Base-by-base conservation (phyloP, 2,329 filamentous ascomycete genomes). In the Cordyceps javanica region DNA sequence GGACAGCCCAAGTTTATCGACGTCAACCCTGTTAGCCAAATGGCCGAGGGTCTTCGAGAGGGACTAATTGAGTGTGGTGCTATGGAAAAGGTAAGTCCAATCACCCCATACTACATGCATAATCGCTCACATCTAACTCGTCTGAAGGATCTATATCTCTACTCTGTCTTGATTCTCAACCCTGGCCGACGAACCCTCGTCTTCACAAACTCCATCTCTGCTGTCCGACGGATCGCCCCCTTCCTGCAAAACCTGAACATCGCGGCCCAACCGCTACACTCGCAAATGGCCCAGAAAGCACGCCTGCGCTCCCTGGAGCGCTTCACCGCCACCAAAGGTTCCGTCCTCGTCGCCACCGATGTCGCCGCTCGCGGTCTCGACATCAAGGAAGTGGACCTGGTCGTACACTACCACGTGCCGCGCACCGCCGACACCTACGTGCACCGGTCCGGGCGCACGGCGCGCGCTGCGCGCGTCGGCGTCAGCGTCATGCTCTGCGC, bases 161-260 rank as follows among this genome's bases (percentile, higher is more conserved):
- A 99, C 73, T 82, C 91, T 0, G 78, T 96, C 9, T 80, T 97
- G 0, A 80, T 97, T 2, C 84, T 96, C 58, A 89, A 96, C 68
- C 86, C 90, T 1, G 87, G 87, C 49, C 82, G 87, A 38, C 88
- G 92, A 32, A 91, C 90, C 0, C 79, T 99, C 3, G 85, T 99
- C 49, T 99, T 99, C 71, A 91, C 92, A 28, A 99, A 99, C 75
- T 96, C 92, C 45, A 97, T 99, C 70, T 90, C 89, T 54, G 89
- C 93, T 3, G 93, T 96, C 53, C 88, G 91, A 45, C 90, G 94
- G 38, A 78, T 99, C 13, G 86, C 88, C 0, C 90, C 93, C 0
- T 83, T 97, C 67, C 81, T 99, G 2, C 85, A 93, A 64, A 90
- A 90, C 63, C 83, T 99, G 52, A 83, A 87, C 61, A 79, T 97